Evolutionary conservation across 192 early-diverging fungal genomes (phyloP), one percentile per base, ranked within the genome.

Genomic region (Coemansia sp.): DNA sequence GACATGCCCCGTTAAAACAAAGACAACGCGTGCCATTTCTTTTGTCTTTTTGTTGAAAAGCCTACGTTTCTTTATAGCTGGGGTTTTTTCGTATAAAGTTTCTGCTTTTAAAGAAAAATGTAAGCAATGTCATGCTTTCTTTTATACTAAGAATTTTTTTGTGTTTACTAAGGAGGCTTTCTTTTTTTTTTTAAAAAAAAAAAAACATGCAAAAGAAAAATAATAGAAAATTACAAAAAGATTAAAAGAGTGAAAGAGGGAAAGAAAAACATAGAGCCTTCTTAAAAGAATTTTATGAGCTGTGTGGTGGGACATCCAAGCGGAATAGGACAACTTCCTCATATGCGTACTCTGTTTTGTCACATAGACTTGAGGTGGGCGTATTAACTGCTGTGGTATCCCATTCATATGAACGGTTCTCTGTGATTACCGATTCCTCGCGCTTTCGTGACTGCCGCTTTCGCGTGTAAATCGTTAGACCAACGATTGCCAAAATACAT

Each of bases 341-440:
- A 15, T 68, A 57, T 2, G 47, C 47, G 55, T 57, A 58, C 47
- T 53, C 38, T 41, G 66, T 41, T 57, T 68, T 68, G 53, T 40
- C 55, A 33, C 22, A 57, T 58, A 52, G 29, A 52, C 38, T 68
- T 6, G 66, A 68, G 8, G 55, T 20, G 8, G 53, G 66, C 5
- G 66, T 57, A 41, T 68, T 68, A 15, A 68, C 66, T 16, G 40
- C 66, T 13, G 66, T 68, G 33, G 22, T 41, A 29, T 68, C 66
- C 52, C 50, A 57, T 15, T 68, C 34, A 57, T 68, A 52, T 5
- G 50, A 55, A 6, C 61, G 61, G n/a, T 62, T n/a, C 38, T 62
- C 61, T 12, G 38, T 27, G 27, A 58, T 60, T 11, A 15, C 22
- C n/a, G 15, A 49, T 6, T 64, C 47, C 39, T n/a, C 22, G 12